These are phyloP conservation scores for Zostera marina DNA, from an alignment of 116 monocot genomes.

Conservation along the genomic window DNA sequence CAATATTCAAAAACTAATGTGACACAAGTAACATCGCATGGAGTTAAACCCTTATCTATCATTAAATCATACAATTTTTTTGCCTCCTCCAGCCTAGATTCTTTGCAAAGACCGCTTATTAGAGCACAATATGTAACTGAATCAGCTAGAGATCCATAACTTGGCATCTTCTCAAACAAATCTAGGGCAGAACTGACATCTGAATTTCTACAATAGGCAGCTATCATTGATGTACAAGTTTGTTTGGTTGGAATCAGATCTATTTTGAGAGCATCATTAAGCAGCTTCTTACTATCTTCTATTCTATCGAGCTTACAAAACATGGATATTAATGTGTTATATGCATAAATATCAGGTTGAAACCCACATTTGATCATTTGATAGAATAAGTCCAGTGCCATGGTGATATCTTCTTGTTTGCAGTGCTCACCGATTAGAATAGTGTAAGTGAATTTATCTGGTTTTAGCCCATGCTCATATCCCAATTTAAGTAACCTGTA, in stretches of 20 bases:
- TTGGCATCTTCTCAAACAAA: conserved; percentile 65
- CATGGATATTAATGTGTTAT: conserved; percentile 48
- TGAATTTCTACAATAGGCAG: conserved; percentile 56
- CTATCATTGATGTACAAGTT: conserved; percentile 81
- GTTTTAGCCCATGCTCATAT: conserved; percentile 23
- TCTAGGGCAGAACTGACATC: conserved; percentile 44
- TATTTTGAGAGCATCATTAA: conserved; percentile 36
- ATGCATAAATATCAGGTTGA: conserved; percentile 56
- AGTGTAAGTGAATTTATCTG: conserved; percentile 73
- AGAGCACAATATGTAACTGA: conserved; percentile 77
- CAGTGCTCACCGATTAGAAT: conserved; percentile 72
- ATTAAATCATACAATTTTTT: conserved; percentile 56
- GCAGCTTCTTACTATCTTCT: conserved; percentile 49
- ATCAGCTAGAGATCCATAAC: conserved; percentile 44
- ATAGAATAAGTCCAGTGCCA: conserved; percentile 57
- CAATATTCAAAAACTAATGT: conserved; percentile 66
- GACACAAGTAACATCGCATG: conserved; percentile 71
- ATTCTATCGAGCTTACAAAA: conserved; percentile 57
- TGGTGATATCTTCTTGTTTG: conserved; percentile 29
- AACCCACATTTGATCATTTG: conserved; percentile 46
- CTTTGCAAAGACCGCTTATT: conserved; percentile 93
- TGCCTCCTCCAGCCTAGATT: conserved; percentile 72
- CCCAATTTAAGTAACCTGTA: conserved; percentile 32
- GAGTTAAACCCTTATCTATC: conserved; percentile 68
- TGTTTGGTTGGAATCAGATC: conserved; percentile 54